Evolutionary conservation across 306 rosid species (phyloP).

Genomic region (Gastrolobium villosum): DNA sequence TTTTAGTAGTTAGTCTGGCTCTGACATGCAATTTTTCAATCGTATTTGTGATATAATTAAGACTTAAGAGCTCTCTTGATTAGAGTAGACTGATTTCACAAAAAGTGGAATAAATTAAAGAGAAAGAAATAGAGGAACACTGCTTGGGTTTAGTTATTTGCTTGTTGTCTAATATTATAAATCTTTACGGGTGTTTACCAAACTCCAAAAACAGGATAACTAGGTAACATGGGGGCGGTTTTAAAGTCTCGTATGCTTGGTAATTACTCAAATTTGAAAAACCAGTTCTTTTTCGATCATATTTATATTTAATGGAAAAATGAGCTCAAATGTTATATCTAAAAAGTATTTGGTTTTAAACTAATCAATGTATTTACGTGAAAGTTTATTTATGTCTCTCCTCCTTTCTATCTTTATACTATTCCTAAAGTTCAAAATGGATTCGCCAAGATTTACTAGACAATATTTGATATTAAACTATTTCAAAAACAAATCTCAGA

Average conservation of each 20-base stretch:
- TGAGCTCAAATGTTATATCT: constrained; percentile 8
- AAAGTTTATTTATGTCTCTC: background rate
- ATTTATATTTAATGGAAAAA: background rate
- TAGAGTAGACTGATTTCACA: constrained; percentile 1
- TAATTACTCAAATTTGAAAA: constrained; percentile 17
- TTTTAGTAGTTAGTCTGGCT: background rate
- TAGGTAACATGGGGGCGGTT: background rate
- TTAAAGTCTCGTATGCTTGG: background rate
- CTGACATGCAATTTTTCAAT: constrained; percentile 1
- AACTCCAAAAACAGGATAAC: constrained; percentile 3
- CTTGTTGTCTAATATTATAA: background rate
- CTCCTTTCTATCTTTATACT: background rate
- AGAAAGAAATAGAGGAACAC: background rate
- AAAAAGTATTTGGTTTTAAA: background rate
- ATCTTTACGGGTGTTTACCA: constrained; percentile 1
- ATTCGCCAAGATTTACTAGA: background rate
- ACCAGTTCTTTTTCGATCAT: constrained; percentile 26
- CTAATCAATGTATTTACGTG: background rate
- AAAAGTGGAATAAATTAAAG: background rate
- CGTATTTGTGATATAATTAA: constrained; percentile 5
- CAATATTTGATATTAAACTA: constrained; percentile 17
- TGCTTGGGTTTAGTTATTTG: background rate
- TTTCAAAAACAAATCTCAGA: background rate
- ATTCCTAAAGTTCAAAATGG: constrained; percentile 18
- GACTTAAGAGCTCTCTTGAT: background rate